Percentiles rank a stretch among this genome's conserved stretches.
Evolutionary conservation across 257 asterid genomes (phyloP).

Genomic region (Leptodermis oblonga): DNA sequence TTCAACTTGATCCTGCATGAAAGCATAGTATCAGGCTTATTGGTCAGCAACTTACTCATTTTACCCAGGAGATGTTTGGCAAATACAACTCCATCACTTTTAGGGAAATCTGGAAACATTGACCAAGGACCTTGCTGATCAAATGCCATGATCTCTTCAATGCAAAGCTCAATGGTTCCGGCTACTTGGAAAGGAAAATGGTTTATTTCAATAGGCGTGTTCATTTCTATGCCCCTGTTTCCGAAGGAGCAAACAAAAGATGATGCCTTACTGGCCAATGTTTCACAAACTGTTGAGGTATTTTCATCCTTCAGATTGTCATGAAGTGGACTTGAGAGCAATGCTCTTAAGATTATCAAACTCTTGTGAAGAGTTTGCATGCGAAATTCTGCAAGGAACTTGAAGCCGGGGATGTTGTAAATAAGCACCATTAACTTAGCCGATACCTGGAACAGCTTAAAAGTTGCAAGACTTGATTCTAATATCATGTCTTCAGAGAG

Average conservation of each 20-base stretch:
- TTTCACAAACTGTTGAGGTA: neutral
- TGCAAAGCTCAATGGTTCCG: too few relatives aligned
- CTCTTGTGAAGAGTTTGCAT: neutral
- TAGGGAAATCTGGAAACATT: slow-evolving; percentile 6
- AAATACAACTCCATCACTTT: slow-evolving; percentile 10
- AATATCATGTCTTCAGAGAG: neutral
- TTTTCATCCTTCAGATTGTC: neutral
- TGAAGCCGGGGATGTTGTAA: neutral
- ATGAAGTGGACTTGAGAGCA: neutral
- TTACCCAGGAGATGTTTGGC: slow-evolving; percentile 1
- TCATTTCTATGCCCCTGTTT: too few relatives aligned
- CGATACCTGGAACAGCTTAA: neutral
- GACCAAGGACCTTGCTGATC: neutral
- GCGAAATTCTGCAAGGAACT: neutral
- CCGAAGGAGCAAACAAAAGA: neutral
- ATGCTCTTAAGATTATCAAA: neutral
- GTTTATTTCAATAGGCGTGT: neutral
- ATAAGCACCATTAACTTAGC: neutral
- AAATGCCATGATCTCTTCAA: too few relatives aligned
- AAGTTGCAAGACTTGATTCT: neutral
- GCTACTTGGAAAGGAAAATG: neutral
- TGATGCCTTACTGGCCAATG: neutral
- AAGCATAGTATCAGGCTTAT: neutral
- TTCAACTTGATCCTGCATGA: neutral
- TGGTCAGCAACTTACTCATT: slow-evolving; percentile 4